Conservation (phyloP, 169 alveolate genomes). For the Cryptosporidium sp. region DNA sequence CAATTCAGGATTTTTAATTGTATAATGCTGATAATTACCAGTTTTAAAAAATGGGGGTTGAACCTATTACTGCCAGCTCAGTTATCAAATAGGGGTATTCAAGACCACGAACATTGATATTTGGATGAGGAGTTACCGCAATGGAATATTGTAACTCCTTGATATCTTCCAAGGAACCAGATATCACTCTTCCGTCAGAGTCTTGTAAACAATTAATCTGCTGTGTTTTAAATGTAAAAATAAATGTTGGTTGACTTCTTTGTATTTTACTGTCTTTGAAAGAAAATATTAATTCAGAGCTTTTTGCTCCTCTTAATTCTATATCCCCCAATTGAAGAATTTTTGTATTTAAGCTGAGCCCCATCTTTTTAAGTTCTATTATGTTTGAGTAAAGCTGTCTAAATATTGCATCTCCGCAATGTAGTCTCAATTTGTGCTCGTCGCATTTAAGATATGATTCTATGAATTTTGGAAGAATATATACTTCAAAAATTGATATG, state of each 20-base stretch:
- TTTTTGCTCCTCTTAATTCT: conserved; percentile 86
- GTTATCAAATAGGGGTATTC: conserved; percentile 47
- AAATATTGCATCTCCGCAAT: conserved; percentile 89
- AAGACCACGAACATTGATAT: conserved; percentile 37
- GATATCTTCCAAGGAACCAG: conserved; percentile 88
- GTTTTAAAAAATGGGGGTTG: conserved; percentile 22
- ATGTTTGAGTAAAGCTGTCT: conserved; percentile 85
- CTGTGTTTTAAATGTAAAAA: conserved; percentile 89
- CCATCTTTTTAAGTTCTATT: conserved; percentile 82
- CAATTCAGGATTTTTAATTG: conserved; percentile 29
- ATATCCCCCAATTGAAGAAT: conserved; percentile 85
- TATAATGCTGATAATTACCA: background rate
- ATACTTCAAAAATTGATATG: conserved; percentile 86
- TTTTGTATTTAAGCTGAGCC: conserved; percentile 84
- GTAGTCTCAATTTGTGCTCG: conserved; percentile 82
- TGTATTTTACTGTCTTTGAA: conserved; percentile 10
- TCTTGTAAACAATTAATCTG: conserved; percentile 90
- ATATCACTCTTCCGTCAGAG: conserved; percentile 81
- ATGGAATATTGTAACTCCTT: conserved; percentile 89
- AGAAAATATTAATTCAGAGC: conserved; percentile 20
- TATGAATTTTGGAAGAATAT: conserved; percentile 88
- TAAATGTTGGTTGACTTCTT: conserved; percentile 88
- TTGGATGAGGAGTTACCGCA: conserved; percentile 88
- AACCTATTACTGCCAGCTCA: conserved; percentile 25
- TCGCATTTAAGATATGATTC: conserved; percentile 88